Percentiles rank a stretch among this genome's conserved stretches.
These are phyloP conservation scores for Fusarium sublunatum DNA, from an alignment of 2,329 filamentous ascomycete species.

Conservation along the genomic window DNA sequence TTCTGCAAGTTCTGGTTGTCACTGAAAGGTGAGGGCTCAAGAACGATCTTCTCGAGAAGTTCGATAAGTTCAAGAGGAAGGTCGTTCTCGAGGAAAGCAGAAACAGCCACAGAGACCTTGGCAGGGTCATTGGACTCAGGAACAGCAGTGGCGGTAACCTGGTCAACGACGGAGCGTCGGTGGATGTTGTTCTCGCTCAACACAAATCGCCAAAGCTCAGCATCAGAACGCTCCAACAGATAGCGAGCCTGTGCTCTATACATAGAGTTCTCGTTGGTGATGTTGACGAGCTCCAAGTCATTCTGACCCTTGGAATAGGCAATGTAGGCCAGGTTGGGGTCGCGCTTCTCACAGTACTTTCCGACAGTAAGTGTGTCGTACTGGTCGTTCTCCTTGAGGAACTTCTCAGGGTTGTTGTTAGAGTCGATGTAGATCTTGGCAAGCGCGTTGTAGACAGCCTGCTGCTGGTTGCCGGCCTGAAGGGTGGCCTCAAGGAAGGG, in stretches of 20 bases:
- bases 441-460: constrained; percentile 95
- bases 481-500: constrained; percentile 96
- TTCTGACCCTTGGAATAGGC: constrained; percentile 97
- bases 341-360: constrained; percentile 99
- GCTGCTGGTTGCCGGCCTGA: constrained; percentile 90
- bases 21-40: constrained; percentile 99
- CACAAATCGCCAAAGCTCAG: constrained; percentile 94
- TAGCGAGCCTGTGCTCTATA: constrained; percentile 98
- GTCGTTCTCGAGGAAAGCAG: constrained; percentile 90
- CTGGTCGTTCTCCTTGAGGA: constrained; percentile 96
- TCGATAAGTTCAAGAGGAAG: constrained; percentile 95
- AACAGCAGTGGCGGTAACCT: constrained; percentile 95
- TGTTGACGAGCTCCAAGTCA: constrained; percentile 94
- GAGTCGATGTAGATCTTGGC: constrained; percentile 99
- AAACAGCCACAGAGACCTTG: constrained; percentile 93
- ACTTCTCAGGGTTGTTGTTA: constrained; percentile 98
- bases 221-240: constrained; percentile 87
- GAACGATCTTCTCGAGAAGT: constrained; percentile 96
- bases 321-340: constrained; percentile 94
- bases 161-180: constrained; percentile 91
- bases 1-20: constrained; percentile 98
- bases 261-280: constrained; percentile 99
- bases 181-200: constrained; percentile 96
- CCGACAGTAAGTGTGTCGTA: constrained; percentile 93
- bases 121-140: constrained; percentile 92